phyloP scores from a whole-genome alignment of 352 stramenopile species.

The Aphanomyces euteiches region DNA sequence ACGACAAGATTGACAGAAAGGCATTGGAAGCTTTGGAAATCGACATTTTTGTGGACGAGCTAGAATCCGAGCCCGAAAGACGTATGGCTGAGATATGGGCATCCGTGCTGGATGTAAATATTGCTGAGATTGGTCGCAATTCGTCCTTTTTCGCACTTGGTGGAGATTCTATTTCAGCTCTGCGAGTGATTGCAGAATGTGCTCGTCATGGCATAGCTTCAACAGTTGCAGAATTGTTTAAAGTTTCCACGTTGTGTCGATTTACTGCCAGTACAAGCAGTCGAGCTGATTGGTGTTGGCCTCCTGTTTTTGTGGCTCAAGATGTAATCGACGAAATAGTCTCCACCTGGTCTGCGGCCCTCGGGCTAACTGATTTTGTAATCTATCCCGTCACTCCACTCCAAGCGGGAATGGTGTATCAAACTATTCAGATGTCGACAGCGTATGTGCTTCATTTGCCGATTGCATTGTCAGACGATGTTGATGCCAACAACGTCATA shows the following conservation, averaged over 20 bases:
- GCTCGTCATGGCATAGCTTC: background rate
- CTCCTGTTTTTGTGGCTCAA: background rate
- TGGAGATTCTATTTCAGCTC: background rate
- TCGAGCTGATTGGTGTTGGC: background rate
- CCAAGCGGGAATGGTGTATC: slow-evolving; percentile 8
- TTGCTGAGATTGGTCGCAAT: background rate
- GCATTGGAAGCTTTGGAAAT: background rate
- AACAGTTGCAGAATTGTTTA: background rate
- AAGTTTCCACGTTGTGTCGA: background rate
- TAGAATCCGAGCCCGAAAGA: background rate
- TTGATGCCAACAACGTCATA: background rate
- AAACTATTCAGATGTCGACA: background rate
- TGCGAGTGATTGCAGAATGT: background rate
- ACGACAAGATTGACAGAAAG: slow-evolving; percentile 88
- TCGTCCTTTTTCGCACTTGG: background rate
- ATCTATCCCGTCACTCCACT: slow-evolving; percentile 3
- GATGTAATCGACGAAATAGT: background rate
- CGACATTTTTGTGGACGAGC: background rate
- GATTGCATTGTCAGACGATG: background rate
- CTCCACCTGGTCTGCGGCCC: background rate
- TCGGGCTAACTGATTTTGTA: background rate
- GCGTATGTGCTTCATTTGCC: background rate
- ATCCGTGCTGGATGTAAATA: background rate
- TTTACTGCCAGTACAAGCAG: background rate
- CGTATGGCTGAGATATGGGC: background rate